phyloP scores from a whole-genome alignment of 257 asterid genomes.

The Solanum sitiens region DNA sequence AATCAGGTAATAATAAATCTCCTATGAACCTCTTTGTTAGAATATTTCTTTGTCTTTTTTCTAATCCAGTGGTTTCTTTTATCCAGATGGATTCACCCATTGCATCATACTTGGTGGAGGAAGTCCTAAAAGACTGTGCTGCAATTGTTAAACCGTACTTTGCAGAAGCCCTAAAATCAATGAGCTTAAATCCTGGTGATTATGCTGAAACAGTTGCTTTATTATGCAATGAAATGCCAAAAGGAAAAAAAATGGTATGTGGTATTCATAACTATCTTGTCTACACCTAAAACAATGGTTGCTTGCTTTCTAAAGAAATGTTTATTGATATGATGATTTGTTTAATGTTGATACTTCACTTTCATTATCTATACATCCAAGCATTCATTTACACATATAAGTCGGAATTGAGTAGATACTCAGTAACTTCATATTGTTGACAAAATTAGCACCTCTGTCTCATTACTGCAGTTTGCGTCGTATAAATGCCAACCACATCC shows the following conservation, averaged over 20 bases:
- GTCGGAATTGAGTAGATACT: neutral
- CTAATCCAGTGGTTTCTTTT: conserved; percentile 3
- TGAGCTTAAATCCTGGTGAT: conserved; percentile 27
- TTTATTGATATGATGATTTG: neutral
- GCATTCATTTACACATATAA: neutral
- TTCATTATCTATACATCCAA: neutral
- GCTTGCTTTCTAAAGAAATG: neutral
- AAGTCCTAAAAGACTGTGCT: conserved; percentile 38
- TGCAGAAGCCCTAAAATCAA: conserved; percentile 21
- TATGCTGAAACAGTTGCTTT: conserved; percentile 29
- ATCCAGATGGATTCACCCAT: conserved; percentile 32
- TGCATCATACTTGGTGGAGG: conserved; percentile 46
- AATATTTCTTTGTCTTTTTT: neutral
- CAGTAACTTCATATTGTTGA: neutral
- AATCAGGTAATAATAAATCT: conserved; percentile 14
- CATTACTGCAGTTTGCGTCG: neutral
- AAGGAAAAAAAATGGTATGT: conserved; percentile 24
- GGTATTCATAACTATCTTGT: conserved; percentile 1
- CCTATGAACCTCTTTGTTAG: neutral
- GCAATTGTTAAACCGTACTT: conserved; percentile 23
- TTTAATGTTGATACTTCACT: neutral
- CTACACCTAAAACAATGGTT: neutral
- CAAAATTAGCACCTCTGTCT: neutral
- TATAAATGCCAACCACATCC: neutral
- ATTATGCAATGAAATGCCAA: conserved; percentile 19